Conservation (phyloP, 2,329 filamentous ascomycete genomes). For the Knufia petricola region DNA sequence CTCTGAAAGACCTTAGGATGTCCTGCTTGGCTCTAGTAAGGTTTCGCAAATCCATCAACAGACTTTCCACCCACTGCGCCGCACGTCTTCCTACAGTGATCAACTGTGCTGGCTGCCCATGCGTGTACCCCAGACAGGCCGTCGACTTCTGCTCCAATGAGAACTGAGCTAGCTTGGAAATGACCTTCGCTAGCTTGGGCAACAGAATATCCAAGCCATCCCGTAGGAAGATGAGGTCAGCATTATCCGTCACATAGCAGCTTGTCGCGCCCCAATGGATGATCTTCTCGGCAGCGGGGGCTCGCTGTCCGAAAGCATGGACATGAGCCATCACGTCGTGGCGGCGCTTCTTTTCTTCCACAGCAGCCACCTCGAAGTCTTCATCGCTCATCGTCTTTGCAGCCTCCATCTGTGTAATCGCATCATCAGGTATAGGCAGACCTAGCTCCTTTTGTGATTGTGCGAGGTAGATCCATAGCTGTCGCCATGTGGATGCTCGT, state of each 20-base stretch:
- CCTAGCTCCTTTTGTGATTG: slow-evolving; percentile 75
- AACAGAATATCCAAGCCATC: slow-evolving; percentile 67
- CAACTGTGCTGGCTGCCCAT: slow-evolving; percentile 50
- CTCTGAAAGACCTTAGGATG: slow-evolving; percentile 58
- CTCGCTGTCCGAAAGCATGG: slow-evolving; percentile 62
- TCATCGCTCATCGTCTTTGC: slow-evolving; percentile 66
- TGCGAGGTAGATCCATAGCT: slow-evolving; percentile 77
- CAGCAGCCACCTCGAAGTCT: slow-evolving; percentile 63
- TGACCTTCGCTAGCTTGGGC: slow-evolving; percentile 68
- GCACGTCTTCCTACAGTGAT: slow-evolving; percentile 60
- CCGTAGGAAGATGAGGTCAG: slow-evolving; percentile 62
- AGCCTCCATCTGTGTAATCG: slow-evolving; percentile 66
- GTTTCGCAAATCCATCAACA: slow-evolving; percentile 64
- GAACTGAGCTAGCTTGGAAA: slow-evolving; percentile 63
- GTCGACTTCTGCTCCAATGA: slow-evolving; percentile 62
- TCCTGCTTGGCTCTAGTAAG: slow-evolving; percentile 60
- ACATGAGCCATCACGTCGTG: slow-evolving; percentile 61
- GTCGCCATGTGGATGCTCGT: slow-evolving; percentile 68
- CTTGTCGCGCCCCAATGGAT: slow-evolving; percentile 66
- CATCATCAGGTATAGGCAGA: slow-evolving; percentile 62
- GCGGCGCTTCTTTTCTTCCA: slow-evolving; percentile 64
- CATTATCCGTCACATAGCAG: slow-evolving; percentile 59
- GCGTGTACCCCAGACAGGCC: slow-evolving; percentile 68
- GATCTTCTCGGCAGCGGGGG: slow-evolving; percentile 69
- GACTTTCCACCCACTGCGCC: slow-evolving; percentile 65